Evolutionary conservation across 169 alveolate species (phyloP).

Genomic region (Besnoitia besnoiti): DNA sequence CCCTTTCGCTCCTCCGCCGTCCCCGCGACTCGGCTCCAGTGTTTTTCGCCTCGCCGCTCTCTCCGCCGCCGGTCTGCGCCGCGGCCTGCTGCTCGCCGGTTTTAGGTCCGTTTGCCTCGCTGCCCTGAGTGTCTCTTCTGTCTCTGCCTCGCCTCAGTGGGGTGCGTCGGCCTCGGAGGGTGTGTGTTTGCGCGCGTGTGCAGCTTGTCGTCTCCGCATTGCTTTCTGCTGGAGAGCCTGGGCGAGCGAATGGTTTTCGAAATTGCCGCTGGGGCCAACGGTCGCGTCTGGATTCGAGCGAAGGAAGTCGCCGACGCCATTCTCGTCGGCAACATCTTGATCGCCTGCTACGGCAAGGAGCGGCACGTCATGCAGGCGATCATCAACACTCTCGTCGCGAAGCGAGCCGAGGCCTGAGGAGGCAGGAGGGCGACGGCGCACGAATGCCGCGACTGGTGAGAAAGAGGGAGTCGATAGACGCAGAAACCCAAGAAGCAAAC

Average conservation of each 20-base stretch:
- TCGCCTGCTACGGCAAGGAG: conserved; percentile 51
- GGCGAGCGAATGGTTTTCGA: conserved; percentile 51
- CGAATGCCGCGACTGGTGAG: not conserved
- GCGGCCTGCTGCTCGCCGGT: no score
- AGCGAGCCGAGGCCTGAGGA: not conserved
- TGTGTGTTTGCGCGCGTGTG: not conserved
- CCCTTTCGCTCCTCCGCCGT: no score
- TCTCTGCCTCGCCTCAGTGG: no score
- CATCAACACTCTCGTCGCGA: conserved; percentile 37
- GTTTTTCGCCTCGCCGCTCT: no score
- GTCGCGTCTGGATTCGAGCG: conserved; percentile 58
- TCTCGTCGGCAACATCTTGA: conserved; percentile 39
- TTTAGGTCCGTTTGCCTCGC: no score
- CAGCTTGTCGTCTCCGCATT: conserved; percentile 49
- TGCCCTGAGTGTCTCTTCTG: no score
- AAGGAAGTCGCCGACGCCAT: conserved; percentile 39
- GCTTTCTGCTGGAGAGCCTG: conserved; percentile 50
- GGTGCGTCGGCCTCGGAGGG: no score
- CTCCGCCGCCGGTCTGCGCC: no score
- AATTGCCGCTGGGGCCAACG: conserved; percentile 55
- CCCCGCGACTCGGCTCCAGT: no score
- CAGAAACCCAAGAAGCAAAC: no score
- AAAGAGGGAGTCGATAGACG: not conserved
- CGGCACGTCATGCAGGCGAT: conserved; percentile 62
- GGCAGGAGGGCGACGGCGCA: not conserved